These are phyloP conservation scores for Fusarium continuum DNA, from an alignment of 2,329 filamentous ascomycete genomes.

Conservation along the genomic window DNA sequence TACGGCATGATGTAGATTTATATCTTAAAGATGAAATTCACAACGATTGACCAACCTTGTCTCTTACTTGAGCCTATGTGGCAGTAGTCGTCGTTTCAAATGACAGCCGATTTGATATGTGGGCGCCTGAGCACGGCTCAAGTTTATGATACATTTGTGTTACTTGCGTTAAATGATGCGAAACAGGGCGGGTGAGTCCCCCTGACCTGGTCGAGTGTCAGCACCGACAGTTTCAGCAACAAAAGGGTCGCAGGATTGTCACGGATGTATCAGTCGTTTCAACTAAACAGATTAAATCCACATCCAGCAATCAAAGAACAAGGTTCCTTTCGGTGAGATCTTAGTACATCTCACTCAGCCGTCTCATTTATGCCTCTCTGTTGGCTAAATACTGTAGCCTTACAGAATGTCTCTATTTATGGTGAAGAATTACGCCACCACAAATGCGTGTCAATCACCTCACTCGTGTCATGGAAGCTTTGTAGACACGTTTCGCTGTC, in stretches of 20 bases:
- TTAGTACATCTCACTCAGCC: too few relatives aligned
- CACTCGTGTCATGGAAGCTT: too few relatives aligned
- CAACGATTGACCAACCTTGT: background rate
- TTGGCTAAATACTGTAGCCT: too few relatives aligned
- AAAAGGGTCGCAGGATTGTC: background rate
- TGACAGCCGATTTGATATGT: background rate
- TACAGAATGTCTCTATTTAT: too few relatives aligned
- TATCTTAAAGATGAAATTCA: conserved; percentile 24
- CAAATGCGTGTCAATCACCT: too few relatives aligned
- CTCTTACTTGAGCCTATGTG: accelerated
- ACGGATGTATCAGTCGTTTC: conserved; percentile 1
- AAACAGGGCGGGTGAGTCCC: background rate
- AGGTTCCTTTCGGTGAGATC: too few relatives aligned
- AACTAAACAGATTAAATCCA: background rate
- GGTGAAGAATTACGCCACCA: too few relatives aligned
- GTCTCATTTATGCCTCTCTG: too few relatives aligned
- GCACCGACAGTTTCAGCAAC: background rate
- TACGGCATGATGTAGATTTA: conserved; percentile 33
- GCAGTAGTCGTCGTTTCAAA: background rate
- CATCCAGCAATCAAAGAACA: too few relatives aligned
- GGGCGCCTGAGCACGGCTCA: background rate
- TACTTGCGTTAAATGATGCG: background rate
- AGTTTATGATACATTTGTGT: background rate
- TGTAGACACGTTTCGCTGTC: too few relatives aligned
- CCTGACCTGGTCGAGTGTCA: background rate